A percentile compares a stretch with the other conserved stretches of the same genome.
Evolutionary conservation across 2,329 filamentous ascomycete species (phyloP).

Genomic region (Alternaria longipes): DNA sequence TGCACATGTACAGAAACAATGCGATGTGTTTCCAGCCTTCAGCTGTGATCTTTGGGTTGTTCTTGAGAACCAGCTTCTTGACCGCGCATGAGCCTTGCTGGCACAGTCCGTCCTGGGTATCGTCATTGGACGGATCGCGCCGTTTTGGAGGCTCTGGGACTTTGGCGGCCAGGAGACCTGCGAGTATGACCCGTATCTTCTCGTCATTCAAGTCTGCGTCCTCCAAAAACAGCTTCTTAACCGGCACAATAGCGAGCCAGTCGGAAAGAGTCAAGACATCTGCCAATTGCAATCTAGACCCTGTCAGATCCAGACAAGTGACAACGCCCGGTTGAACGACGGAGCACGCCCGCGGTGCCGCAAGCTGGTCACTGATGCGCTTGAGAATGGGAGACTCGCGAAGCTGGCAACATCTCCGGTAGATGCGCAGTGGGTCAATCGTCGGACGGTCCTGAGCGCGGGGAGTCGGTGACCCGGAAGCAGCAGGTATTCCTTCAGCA

Average conservation of each 20-base stretch:
- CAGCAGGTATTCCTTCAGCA: constrained; percentile 27
- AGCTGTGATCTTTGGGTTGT: constrained; percentile 82
- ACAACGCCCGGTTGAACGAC: constrained; percentile 76
- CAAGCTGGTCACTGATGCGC: constrained; percentile 88
- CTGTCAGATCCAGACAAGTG: constrained; percentile 81
- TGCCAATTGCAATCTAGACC: constrained; percentile 81
- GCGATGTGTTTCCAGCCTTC: constrained; percentile 93
- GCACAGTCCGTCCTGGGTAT: constrained; percentile 25
- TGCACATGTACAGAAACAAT: constrained; percentile 89
- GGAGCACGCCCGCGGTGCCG: constrained; percentile 71
- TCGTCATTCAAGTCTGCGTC: constrained; percentile 89
- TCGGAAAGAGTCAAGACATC: constrained; percentile 91
- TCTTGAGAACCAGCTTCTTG: constrained; percentile 86
- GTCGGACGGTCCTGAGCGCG: constrained; percentile 76
- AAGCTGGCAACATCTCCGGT: constrained; percentile 91
- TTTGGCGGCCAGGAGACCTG: constrained; percentile 83
- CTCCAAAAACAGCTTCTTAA: constrained; percentile 85
- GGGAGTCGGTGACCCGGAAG: constrained; percentile 43
- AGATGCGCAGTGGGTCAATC: constrained; percentile 90
- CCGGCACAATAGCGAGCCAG: constrained; percentile 91
- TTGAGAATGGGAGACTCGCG: constrained; percentile 92
- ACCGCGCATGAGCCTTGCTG: constrained; percentile 71
- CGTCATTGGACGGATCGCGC: constrained; percentile 17
- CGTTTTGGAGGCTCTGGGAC: constrained; percentile 66
- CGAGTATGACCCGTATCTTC: constrained; percentile 84